Conservation (phyloP, 2,329 filamentous ascomycete genomes). For the Claviceps capensis region DNA sequence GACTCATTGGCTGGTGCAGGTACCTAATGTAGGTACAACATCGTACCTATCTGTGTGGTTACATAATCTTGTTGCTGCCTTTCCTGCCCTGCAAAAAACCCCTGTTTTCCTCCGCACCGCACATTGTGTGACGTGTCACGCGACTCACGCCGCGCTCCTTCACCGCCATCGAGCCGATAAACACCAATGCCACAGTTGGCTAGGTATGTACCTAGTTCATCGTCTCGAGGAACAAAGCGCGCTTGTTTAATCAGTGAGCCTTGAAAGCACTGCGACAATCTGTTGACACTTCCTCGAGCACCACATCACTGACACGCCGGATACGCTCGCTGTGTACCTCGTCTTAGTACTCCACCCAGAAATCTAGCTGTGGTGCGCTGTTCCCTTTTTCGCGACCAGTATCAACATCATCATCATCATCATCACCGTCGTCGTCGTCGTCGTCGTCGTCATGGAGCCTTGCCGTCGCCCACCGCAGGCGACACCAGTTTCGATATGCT, state of each 20-base stretch:
- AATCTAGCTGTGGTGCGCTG: not conserved
- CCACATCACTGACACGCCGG: not conserved
- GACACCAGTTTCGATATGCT: slow-evolving; percentile 31
- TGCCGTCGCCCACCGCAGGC: slow-evolving; percentile 27
- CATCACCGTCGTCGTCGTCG: not conserved
- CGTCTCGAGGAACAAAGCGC: too few relatives aligned
- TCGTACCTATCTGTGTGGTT: too few relatives aligned
- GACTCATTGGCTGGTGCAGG: too few relatives aligned
- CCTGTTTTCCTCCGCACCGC: too few relatives aligned
- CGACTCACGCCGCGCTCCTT: too few relatives aligned
- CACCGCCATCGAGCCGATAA: too few relatives aligned
- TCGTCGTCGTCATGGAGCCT: slow-evolving; percentile 24
- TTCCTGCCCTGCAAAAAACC: too few relatives aligned
- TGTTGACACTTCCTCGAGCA: not conserved
- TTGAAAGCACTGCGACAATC: not conserved
- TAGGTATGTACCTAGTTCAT: too few relatives aligned
- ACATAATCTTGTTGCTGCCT: too few relatives aligned
- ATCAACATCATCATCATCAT: not conserved
- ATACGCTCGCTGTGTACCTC: not conserved
- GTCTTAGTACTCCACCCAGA: not conserved
- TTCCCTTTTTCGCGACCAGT: not conserved
- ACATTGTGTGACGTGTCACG: too few relatives aligned
- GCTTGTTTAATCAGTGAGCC: not conserved
- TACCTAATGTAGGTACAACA: too few relatives aligned
- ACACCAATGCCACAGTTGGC: too few relatives aligned